Conservation (phyloP, 106 monocot species). For the Alisma plantagoaquatica region DNA sequence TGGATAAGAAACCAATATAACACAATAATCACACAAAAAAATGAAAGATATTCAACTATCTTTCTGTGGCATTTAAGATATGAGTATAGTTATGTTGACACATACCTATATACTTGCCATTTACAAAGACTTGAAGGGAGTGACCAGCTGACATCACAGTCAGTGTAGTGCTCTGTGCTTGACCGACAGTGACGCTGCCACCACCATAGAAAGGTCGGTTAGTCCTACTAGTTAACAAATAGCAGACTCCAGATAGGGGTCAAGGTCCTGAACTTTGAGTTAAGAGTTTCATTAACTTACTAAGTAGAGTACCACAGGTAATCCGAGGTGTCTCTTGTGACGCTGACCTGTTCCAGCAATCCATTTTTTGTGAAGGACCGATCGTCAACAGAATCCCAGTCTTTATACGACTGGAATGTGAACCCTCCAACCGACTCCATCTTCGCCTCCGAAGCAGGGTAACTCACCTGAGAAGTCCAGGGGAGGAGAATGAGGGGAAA, state of each 20-base stretch:
- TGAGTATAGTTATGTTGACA: too few species aligned
- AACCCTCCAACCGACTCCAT: constrained; percentile 23
- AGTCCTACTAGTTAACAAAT: too few species aligned
- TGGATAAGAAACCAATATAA: too few species aligned
- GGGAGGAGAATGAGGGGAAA: too few species aligned
- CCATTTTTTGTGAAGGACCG: constrained; percentile 20
- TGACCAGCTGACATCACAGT: constrained; percentile 40
- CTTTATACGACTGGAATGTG: constrained; percentile 29
- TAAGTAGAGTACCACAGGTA: constrained; percentile 47
- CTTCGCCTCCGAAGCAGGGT: constrained; percentile 14
- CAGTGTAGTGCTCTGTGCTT: constrained; percentile 16
- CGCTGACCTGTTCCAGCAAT: constrained; percentile 26
- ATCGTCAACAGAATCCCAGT: constrained; percentile 6
- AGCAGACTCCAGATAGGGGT: too few species aligned
- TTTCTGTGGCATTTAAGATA: too few species aligned
- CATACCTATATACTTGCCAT: constrained; percentile 29
- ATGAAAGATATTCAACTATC: neutral
- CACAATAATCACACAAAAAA: too few species aligned
- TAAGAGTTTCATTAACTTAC: too few species aligned
- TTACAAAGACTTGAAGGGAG: constrained; percentile 30
- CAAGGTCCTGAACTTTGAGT: too few species aligned
- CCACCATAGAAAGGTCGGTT: too few species aligned
- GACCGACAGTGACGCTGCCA: constrained; percentile 29
- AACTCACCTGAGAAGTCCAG: constrained; percentile 26
- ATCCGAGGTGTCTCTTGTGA: constrained; percentile 31